Evolutionary conservation across 176 grass and related monocot genomes (phyloP).

Genomic region (Miscanthus lutarioriparius): DNA sequence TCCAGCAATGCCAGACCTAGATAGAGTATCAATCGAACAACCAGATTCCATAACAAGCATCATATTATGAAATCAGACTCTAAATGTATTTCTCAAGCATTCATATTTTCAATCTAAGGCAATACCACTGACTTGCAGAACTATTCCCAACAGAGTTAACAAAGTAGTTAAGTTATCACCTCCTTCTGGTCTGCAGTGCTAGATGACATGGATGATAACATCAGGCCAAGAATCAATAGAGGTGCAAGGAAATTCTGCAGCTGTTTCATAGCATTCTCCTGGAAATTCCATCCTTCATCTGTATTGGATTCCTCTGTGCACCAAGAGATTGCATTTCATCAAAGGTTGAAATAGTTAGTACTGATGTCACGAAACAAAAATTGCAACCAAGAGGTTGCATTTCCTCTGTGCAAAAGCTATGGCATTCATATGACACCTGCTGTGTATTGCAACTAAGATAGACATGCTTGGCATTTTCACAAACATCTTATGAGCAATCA

Average conservation of each 20-base stretch:
- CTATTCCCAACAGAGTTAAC: not conserved
- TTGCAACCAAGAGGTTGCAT: no score
- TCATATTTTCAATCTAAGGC: no score
- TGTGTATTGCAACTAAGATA: no score
- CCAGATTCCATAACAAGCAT: no score
- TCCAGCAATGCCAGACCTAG: not conserved
- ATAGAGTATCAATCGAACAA: no score
- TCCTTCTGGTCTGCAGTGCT: conserved; percentile 76
- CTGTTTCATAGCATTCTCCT: conserved; percentile 59
- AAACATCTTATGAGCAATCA: no score
- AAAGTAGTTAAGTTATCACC: conserved; percentile 42
- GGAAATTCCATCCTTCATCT: conserved; percentile 68
- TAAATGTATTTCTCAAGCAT: no score
- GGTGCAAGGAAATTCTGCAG: conserved; percentile 68
- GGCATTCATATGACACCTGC: no score
- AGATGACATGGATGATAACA: conserved; percentile 67
- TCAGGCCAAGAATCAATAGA: conserved; percentile 61
- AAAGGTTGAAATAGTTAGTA: not conserved
- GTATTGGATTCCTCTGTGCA: conserved; percentile 63
- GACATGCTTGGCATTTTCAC: no score
- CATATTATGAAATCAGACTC: no score
- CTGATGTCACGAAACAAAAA: not conserved
- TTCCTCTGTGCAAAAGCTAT: no score
- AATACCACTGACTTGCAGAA: not conserved
- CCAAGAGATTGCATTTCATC: not conserved